phyloP scores from a whole-genome alignment of 73 alveolate genomes.

The Halteria grandinella region DNA sequence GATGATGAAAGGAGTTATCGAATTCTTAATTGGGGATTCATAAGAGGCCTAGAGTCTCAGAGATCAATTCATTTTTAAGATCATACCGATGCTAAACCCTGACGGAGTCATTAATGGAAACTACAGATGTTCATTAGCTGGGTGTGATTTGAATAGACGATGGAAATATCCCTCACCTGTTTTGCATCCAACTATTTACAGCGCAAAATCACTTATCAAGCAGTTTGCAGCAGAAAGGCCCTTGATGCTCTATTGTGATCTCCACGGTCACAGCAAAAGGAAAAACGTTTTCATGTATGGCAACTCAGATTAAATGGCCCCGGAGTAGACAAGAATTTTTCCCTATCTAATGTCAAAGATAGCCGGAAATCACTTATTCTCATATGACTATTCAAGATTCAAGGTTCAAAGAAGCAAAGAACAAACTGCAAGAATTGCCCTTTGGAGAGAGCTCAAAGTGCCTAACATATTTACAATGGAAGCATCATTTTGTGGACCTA shows the following conservation, averaged over 20 bases:
- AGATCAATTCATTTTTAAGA: constrained; percentile 67
- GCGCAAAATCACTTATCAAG: constrained; percentile 31
- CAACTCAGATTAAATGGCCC: constrained; percentile 11
- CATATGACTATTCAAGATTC: constrained; percentile 84
- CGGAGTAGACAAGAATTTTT: constrained; percentile 41
- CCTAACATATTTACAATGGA: constrained; percentile 90
- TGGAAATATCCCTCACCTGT: constrained; percentile 72
- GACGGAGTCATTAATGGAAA: constrained; percentile 88
- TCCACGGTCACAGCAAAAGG: constrained; percentile 74
- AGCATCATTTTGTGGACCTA: constrained; percentile 88
- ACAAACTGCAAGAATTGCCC: constrained; percentile 89
- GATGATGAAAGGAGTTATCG: constrained; percentile 77
- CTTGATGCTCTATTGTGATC: constrained; percentile 52
- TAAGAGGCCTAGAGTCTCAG: constrained; percentile 66
- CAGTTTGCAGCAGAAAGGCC: constrained; percentile 58
- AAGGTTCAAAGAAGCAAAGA: constrained; percentile 79
- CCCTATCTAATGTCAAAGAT: constrained; percentile 59
- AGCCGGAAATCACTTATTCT: constrained; percentile 69
- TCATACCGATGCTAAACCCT: constrained; percentile 79
- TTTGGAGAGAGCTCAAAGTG: constrained; percentile 86
- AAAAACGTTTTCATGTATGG: constrained; percentile 68
- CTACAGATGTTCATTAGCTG: constrained; percentile 77
- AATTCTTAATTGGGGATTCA: constrained; percentile 65
- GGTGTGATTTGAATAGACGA: constrained; percentile 83
- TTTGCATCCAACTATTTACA: constrained; percentile 73